Evolutionary conservation across 2,329 filamentous ascomycete genomes (phyloP).

Genomic region (Zymoseptoria crescenta): DNA sequence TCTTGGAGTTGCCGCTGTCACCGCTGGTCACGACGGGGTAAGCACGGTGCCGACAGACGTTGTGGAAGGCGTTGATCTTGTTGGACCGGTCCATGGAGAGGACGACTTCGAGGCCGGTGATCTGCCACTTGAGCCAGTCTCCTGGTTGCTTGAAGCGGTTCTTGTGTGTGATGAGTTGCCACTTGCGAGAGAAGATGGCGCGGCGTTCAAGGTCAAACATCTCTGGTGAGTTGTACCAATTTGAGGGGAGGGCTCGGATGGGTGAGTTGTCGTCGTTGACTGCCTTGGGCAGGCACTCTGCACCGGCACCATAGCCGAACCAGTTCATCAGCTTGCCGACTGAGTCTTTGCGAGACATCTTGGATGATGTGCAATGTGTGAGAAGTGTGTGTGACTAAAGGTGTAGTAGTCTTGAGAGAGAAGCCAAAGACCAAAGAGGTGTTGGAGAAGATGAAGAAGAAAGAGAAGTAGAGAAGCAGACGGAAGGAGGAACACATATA

Average conservation of each 20-base stretch:
- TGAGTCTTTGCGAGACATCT: slow-evolving; percentile 1
- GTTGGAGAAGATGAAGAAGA: not conserved
- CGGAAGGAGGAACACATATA: not conserved
- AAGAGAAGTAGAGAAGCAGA: not conserved
- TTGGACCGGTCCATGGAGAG: slow-evolving; percentile 44
- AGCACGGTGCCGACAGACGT: slow-evolving; percentile 54
- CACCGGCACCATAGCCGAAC: not conserved
- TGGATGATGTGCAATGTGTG: not conserved
- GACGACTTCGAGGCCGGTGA: slow-evolving; percentile 51
- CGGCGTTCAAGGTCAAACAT: slow-evolving; percentile 52
- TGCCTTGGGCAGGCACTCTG: not conserved
- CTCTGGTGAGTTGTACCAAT: slow-evolving; percentile 47
- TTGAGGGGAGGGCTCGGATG: slow-evolving; percentile 41
- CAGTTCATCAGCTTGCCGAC: not conserved
- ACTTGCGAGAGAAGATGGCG: slow-evolving; percentile 51
- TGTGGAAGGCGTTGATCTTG: slow-evolving; percentile 54
- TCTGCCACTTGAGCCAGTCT: slow-evolving; percentile 49
- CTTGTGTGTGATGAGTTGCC: slow-evolving; percentile 50
- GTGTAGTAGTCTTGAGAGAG: not conserved
- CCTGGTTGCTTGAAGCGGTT: slow-evolving; percentile 45
- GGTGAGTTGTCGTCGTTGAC: slow-evolving; percentile 12
- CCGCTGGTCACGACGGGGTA: slow-evolving; percentile 50
- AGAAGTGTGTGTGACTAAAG: not conserved
- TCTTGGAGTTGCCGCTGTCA: slow-evolving; percentile 40
- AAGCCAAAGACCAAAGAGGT: not conserved